Conservation (phyloP, 148 eudicot species). For the Rhododendron kiyosumense region DNA sequence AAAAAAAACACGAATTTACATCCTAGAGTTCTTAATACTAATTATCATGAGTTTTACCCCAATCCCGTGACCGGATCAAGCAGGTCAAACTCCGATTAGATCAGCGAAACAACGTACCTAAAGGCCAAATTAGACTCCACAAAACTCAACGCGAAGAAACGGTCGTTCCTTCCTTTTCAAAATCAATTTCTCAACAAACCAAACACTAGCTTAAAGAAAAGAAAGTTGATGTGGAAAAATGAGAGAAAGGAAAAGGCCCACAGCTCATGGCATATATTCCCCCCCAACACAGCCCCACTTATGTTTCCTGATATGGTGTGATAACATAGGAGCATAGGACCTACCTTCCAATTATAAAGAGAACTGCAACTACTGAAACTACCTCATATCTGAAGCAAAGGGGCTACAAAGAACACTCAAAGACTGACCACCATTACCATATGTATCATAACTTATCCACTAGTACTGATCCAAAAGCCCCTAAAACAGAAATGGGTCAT, state of each 20-base stretch:
- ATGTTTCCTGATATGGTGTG: conserved; percentile 85
- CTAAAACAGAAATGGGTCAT: conserved; percentile 42
- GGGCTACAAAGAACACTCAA: conserved; percentile 16
- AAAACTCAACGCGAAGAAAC: not conserved
- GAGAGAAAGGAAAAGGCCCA: conserved; percentile 29
- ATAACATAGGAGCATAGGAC: conserved; percentile 38
- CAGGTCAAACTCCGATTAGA: not conserved
- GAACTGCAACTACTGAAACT: conserved; percentile 35
- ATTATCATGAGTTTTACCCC: not conserved
- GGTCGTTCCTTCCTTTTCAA: not conserved
- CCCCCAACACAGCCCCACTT: conserved; percentile 50
- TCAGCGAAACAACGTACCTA: not conserved
- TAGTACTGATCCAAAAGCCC: not conserved
- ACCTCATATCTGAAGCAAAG: conserved; percentile 26
- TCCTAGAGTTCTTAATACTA: not conserved
- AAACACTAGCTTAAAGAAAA: conserved; percentile 9
- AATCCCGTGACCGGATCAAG: not conserved
- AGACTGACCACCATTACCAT: not conserved
- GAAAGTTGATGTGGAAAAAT: conserved; percentile 19
- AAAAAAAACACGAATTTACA: no score
- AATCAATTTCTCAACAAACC: not conserved
- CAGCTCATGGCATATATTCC: conserved; percentile 94
- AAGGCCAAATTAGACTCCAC: not conserved
- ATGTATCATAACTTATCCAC: not conserved
- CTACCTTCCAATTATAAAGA: conserved; percentile 57